These are phyloP conservation scores for Zoysia pacifica DNA, from an alignment of 176 grass and related monocot species.

Conservation along the genomic window DNA sequence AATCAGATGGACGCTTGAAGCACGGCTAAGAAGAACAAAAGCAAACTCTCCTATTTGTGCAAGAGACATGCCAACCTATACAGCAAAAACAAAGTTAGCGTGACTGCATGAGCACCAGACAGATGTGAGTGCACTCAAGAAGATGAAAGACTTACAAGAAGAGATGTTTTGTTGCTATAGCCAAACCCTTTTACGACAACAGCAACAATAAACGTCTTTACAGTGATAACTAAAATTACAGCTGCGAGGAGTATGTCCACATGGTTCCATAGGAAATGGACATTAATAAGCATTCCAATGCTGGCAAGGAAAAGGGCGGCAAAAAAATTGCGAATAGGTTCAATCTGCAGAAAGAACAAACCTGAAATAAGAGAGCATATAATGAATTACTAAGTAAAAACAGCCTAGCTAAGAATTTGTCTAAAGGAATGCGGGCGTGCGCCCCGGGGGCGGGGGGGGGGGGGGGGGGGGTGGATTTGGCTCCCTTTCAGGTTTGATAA, in stretches of 20 bases:
- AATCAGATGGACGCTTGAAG: constrained; percentile 97
- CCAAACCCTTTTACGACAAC: constrained; percentile 95
- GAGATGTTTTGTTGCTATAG: constrained; percentile 94
- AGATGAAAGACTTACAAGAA: constrained; percentile 79
- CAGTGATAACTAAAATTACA: constrained; percentile 92
- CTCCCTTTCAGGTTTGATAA: neutral
- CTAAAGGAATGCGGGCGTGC: neutral
- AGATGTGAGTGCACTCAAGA: neutral
- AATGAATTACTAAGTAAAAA: constrained; percentile 62
- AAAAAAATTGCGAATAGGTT: constrained; percentile 98
- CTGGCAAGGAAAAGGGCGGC: constrained; percentile 99
- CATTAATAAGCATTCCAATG: constrained; percentile 99
- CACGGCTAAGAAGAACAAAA: constrained; percentile 98
- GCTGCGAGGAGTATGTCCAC: constrained; percentile 98
- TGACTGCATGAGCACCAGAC: constrained; percentile 1
- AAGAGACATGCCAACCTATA: constrained; percentile 98
- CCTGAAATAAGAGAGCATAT: constrained; percentile 84
- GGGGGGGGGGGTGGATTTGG: neutral
- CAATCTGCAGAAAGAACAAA: constrained; percentile 99
- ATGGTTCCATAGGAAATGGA: constrained; percentile 99
- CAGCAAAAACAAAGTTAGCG: constrained; percentile 8
- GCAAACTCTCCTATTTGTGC: constrained; percentile 99
- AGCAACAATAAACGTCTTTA: constrained; percentile 87
- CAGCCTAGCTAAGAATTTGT: constrained; percentile 37
- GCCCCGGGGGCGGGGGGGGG: too few species aligned